Evolutionary conservation across 1,284 basidiomycete genomes (phyloP).

Genomic region (Rhodotorula sp.): DNA sequence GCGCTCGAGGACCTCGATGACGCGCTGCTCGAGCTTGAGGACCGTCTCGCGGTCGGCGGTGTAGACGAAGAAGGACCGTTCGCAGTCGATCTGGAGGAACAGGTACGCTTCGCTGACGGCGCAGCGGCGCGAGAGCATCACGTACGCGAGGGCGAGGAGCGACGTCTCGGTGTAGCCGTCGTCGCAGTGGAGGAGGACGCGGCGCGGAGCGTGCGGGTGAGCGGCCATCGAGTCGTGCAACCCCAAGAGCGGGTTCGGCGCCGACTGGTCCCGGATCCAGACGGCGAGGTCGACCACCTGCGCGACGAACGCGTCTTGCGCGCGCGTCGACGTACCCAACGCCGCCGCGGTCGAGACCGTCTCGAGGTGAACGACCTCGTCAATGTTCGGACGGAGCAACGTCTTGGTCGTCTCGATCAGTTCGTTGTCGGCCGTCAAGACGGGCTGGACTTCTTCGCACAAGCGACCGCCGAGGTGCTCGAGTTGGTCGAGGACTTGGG

Average conservation of each 20-base stretch:
- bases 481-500: conserved; percentile 32
- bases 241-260: conserved; percentile 7
- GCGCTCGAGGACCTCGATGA: conserved; percentile 22
- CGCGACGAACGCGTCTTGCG: conserved; percentile 27
- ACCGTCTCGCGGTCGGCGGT: conserved; percentile 59
- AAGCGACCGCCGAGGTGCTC: conserved; percentile 46
- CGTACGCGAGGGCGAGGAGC: conserved; percentile 77
- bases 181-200: conserved; percentile 47
- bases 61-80: conserved; percentile 85
- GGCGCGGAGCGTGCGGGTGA: conserved; percentile 26
- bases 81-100: conserved; percentile 64
- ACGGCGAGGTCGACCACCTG: conserved; percentile 45
- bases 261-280: conserved; percentile 48
- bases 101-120: conserved; percentile 78
- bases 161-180: conserved; percentile 74
- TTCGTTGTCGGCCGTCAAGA: conserved; percentile 16
- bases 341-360: conserved; percentile 35
- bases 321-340: conserved; percentile 14
- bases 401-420: conserved; percentile 18
- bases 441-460: conserved; percentile 33
- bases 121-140: conserved; percentile 74
- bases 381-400: conserved; percentile 34
- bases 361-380: conserved; percentile 47
- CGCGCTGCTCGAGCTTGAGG: conserved; percentile 28
- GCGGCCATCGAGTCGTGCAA: neutral